phyloP scores from a whole-genome alignment of 257 asterid genomes.

The Solanum dulcamara region DNA sequence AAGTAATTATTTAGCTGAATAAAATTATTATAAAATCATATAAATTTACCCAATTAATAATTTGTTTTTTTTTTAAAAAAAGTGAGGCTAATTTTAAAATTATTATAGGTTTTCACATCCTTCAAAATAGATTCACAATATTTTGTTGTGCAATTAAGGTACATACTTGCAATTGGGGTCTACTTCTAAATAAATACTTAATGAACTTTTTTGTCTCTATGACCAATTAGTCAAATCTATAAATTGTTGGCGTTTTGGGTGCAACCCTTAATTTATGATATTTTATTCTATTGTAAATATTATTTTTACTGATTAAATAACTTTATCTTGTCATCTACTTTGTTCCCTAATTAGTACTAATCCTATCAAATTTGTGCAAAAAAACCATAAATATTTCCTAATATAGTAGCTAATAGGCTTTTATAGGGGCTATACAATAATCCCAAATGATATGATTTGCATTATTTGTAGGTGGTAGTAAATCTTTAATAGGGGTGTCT shows the following conservation, averaged over 20 bases:
- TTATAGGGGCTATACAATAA: background rate
- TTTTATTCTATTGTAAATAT: background rate
- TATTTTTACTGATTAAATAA: background rate
- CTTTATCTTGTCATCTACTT: background rate
- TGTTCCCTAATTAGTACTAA: constrained; percentile 14
- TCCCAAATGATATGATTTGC: background rate
- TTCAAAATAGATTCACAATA: background rate
- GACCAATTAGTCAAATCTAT: background rate
- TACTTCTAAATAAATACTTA: background rate
- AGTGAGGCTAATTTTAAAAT: background rate
- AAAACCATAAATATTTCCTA: background rate
- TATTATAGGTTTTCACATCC: background rate
- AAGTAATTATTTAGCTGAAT: background rate
- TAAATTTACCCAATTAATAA: background rate
- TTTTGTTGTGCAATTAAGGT: background rate
- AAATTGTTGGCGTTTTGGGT: constrained; percentile 1
- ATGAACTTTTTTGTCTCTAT: background rate
- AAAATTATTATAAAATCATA: background rate
- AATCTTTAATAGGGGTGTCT: background rate
- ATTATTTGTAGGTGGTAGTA: background rate
- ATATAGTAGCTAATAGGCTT: background rate
- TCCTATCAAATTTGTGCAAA: constrained; percentile 9
- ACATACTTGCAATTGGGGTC: background rate
- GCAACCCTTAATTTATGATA: background rate
- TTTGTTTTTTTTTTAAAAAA: too few relatives aligned